A percentile compares a stretch with the other conserved stretches of the same genome.
Conservation (phyloP, 116 monocot genomes). For the Papilionanthe hybrid region DNA sequence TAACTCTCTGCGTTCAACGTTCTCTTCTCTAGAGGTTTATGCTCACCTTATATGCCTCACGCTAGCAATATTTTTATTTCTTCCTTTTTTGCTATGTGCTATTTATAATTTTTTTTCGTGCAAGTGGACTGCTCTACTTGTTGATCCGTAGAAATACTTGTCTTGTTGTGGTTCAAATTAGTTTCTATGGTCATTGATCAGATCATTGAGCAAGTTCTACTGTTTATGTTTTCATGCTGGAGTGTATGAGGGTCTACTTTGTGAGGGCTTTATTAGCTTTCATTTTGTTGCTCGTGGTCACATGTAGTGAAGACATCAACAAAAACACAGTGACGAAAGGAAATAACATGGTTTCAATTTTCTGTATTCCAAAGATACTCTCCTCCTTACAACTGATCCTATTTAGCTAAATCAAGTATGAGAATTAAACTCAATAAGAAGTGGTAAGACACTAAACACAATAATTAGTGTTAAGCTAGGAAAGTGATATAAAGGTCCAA, state of each 20-base stretch:
- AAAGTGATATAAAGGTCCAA: too few relatives aligned
- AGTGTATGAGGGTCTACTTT: neutral
- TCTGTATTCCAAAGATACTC: too few relatives aligned
- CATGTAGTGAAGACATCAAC: neutral
- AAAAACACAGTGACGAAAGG: too few relatives aligned
- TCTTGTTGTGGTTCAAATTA: neutral
- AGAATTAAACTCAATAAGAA: too few relatives aligned
- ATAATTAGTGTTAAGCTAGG: too few relatives aligned
- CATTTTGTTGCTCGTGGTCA: neutral
- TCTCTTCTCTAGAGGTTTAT: constrained; percentile 76
- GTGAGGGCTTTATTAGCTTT: neutral
- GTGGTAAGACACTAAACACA: too few relatives aligned
- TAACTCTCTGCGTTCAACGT: constrained; percentile 72
- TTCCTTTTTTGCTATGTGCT: neutral
- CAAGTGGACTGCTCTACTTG: neutral
- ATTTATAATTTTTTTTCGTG: neutral
- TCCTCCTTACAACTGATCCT: too few relatives aligned
- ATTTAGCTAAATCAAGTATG: too few relatives aligned
- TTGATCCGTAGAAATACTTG: neutral
- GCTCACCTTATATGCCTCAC: constrained; percentile 1
- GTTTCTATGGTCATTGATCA: neutral
- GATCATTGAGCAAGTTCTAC: neutral
- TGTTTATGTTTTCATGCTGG: neutral
- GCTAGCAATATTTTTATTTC: neutral
- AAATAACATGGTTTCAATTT: too few relatives aligned